Conservation (phyloP, 768 basidiomycete genomes). For the Mycena maculata region DNA sequence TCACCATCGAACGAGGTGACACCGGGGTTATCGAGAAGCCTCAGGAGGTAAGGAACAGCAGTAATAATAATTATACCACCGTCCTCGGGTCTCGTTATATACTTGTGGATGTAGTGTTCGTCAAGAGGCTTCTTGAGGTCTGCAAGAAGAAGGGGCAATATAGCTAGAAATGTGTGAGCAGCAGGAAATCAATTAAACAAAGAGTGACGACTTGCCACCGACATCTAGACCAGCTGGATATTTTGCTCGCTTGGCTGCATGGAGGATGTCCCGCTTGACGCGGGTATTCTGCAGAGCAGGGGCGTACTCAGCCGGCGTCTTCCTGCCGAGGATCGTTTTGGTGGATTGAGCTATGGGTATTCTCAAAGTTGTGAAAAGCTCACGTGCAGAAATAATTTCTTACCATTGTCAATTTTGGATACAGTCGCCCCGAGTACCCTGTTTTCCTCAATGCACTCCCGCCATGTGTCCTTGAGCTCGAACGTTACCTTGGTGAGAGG, state of each 20-base stretch:
- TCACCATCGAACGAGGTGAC: no score
- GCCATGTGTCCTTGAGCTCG: neutral
- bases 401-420: conserved; percentile 36
- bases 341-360: conserved; percentile 19
- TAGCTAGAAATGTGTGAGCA: no score
- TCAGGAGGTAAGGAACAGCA: no score
- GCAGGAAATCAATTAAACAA: no score
- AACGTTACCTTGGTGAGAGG: conserved; percentile 28
- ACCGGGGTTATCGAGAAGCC: no score
- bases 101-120: no score
- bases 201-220: neutral
- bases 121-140: no score
- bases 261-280: neutral
- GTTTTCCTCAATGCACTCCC: conserved; percentile 16
- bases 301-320: neutral
- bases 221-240: neutral
- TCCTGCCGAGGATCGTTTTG: neutral
- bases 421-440: no score
- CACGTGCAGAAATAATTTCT: neutral
- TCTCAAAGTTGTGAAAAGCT: no score
- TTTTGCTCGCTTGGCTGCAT: neutral
- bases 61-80: no score
- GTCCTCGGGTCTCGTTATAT: no score
- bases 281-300: neutral
- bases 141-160: no score